phyloP scores from a whole-genome alignment of 2,329 filamentous ascomycete species.

The Diaporthe sp. region DNA sequence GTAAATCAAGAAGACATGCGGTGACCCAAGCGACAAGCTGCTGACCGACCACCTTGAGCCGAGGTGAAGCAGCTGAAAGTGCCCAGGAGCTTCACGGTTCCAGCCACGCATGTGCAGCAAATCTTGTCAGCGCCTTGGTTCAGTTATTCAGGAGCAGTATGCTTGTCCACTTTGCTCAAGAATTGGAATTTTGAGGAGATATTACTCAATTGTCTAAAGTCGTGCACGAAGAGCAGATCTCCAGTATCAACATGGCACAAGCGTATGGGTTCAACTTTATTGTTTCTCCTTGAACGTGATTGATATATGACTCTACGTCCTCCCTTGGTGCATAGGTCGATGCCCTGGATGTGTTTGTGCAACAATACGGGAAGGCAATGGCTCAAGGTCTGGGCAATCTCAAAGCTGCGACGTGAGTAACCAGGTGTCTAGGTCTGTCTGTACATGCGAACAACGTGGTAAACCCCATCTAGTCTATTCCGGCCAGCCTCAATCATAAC shows the following conservation, averaged over 20 bases:
- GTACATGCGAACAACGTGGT: background rate
- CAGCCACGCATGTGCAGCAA: background rate
- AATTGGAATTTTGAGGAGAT: background rate
- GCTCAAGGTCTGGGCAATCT: background rate
- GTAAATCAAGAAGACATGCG: background rate
- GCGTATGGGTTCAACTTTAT: background rate
- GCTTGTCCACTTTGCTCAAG: background rate
- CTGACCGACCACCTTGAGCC: background rate
- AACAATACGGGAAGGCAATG: no score
- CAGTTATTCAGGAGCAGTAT: background rate
- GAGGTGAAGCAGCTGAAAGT: conserved; percentile 27
- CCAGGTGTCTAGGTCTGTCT: background rate
- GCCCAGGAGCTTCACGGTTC: background rate
- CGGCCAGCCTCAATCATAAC: background rate
- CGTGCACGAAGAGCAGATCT: background rate
- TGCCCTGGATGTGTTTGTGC: background rate
- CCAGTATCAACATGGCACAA: background rate
- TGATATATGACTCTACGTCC: background rate
- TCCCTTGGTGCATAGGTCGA: background rate
- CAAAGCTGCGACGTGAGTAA: background rate
- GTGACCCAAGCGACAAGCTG: background rate
- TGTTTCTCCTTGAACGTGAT: background rate
- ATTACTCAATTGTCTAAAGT: background rate
- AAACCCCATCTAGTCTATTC: background rate
- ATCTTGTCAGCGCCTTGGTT: background rate